Percentiles rank a stretch among this genome's conserved stretches.
These are phyloP conservation scores for Beauveria australis DNA, from an alignment of 2,329 filamentous ascomycete species.

Conservation along the genomic window DNA sequence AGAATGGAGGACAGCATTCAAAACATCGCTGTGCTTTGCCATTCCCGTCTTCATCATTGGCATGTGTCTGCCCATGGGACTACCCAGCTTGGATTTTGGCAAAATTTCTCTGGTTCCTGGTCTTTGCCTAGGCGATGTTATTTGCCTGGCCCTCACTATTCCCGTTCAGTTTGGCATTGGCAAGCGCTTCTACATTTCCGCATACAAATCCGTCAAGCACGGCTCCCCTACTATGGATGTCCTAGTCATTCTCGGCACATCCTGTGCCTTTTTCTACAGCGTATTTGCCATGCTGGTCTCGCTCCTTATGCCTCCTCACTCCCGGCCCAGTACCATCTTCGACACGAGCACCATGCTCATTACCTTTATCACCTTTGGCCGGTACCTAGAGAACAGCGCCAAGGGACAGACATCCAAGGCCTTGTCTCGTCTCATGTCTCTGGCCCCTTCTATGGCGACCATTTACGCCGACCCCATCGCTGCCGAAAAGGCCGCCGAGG, in stretches of 20 bases:
- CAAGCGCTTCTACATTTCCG: constrained; percentile 84
- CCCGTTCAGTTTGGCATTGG: constrained; percentile 96
- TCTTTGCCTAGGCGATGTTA: constrained; percentile 77
- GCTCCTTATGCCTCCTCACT: constrained; percentile 64
- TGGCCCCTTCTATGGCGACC: constrained; percentile 92
- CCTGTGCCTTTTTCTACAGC: constrained; percentile 94
- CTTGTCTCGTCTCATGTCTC: constrained; percentile 86
- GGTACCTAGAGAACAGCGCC: constrained; percentile 86
- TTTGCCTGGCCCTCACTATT: constrained; percentile 77
- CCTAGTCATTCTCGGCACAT: constrained; percentile 86
- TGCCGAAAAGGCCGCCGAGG: constrained; percentile 79
- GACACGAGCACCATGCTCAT: constrained; percentile 98
- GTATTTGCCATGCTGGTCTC: constrained; percentile 79
- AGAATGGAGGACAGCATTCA: constrained; percentile 81
- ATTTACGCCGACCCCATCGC: constrained; percentile 95
- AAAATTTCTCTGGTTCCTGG: constrained; percentile 58
- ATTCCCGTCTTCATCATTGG: constrained; percentile 84
- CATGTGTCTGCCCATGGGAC: constrained; percentile 88
- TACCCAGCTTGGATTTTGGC: constrained; percentile 71
- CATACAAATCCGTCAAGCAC: constrained; percentile 89
- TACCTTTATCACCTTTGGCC: constrained; percentile 85
- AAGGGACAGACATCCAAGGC: constrained; percentile 96
- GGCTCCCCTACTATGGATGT: constrained; percentile 96
- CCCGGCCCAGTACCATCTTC: constrained; percentile 79
- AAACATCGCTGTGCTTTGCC: constrained; percentile 69